These are phyloP conservation scores for Trametes elegans DNA, from an alignment of 768 basidiomycete genomes.

Conservation along the genomic window DNA sequence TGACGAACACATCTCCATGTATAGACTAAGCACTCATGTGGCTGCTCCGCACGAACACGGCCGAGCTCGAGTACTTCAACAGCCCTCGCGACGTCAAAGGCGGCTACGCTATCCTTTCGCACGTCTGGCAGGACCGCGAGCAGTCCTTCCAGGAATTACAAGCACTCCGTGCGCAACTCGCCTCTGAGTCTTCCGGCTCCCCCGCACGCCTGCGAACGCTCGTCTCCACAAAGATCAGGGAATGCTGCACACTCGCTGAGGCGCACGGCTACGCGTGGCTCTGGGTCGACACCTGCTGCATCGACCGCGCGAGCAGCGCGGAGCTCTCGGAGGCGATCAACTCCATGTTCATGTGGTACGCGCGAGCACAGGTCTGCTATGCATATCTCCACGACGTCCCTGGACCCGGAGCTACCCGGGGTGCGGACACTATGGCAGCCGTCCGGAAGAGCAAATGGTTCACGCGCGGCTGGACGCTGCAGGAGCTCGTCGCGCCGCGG, in stretches of 20 bases:
- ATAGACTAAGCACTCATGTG: not conserved
- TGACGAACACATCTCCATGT: too few species aligned
- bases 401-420: not conserved
- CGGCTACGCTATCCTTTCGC: conserved; percentile 17
- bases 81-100: conserved; percentile 11
- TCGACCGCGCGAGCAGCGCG: not conserved
- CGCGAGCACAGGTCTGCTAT: not conserved
- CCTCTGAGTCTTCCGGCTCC: not conserved
- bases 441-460: not conserved
- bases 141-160: conserved; percentile 14
- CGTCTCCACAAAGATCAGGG: conserved; percentile 7
- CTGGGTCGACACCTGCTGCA: not conserved
- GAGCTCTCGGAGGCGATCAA: not conserved
- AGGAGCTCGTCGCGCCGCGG: conserved; percentile 11
- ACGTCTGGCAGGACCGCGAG: conserved; percentile 14
- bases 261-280: conserved; percentile 16
- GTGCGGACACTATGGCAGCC: not conserved
- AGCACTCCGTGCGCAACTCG: not conserved
- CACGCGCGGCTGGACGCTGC: not conserved
- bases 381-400: not conserved
- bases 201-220: not conserved
- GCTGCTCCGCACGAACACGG: conserved; percentile 6
- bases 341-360: not conserved
- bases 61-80: conserved; percentile 11
- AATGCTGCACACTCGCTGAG: conserved; percentile 13